phyloP scores from a whole-genome alignment of 768 basidiomycete species.

The Mycena amicta region DNA sequence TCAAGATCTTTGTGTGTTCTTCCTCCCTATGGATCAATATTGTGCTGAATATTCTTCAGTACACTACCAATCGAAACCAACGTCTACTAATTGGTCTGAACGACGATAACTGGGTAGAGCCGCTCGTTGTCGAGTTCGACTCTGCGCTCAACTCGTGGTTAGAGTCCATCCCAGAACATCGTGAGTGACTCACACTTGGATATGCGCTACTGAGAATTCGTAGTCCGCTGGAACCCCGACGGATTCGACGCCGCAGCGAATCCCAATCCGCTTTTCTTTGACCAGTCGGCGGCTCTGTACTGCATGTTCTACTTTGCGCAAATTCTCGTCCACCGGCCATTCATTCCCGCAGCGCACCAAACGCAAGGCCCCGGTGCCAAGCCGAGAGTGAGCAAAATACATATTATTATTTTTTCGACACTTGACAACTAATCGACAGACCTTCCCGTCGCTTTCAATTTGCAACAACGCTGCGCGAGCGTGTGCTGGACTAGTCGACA shows the following conservation, averaged over 20 bases:
- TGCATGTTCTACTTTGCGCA: slow-evolving; percentile 7
- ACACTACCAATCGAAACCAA: background rate
- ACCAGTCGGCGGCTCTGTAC: slow-evolving; percentile 8
- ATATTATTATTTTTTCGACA: background rate
- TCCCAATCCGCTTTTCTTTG: background rate
- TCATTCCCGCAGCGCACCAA: background rate
- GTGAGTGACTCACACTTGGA: background rate
- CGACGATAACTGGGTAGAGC: background rate
- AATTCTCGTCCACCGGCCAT: slow-evolving; percentile 2
- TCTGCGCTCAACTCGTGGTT: slow-evolving; percentile 1
- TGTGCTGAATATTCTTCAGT: background rate
- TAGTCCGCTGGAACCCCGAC: background rate
- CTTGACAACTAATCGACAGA: too few species aligned
- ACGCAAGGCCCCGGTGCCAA: background rate
- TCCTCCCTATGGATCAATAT: background rate
- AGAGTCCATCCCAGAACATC: background rate
- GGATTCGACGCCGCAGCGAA: background rate
- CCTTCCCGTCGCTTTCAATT: slow-evolving; percentile 1
- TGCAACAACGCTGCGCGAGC: slow-evolving; percentile 6
- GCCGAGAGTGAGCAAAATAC: background rate
- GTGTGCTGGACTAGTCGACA: background rate
- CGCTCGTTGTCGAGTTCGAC: slow-evolving; percentile 1
- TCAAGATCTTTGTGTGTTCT: background rate
- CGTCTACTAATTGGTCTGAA: background rate
- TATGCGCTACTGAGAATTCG: background rate